Evolutionary conservation across 148 eudicot genomes (phyloP), one percentile per base, ranked within the genome.

Genomic region (Vaccinium macrocarpon): DNA sequence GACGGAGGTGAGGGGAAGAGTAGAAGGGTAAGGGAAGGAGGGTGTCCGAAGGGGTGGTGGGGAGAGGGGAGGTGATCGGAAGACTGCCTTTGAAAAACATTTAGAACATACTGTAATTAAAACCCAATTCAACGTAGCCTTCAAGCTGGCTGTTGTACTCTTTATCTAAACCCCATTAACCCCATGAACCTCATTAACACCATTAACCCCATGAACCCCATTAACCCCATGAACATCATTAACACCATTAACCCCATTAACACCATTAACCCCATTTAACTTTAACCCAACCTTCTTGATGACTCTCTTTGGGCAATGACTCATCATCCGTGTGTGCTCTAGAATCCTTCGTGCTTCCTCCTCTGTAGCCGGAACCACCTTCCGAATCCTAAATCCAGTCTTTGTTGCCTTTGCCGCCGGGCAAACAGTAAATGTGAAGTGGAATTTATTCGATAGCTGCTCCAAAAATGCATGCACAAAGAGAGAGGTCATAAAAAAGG

Each of bases 381-480:
- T 95, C 55, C 98, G 88, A 70, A 95, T 91, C 74, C 62, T 87
- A 57, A 82, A 83, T 49, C 88, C 92, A 53, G 86, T 84, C 35
- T 85, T 89, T 56, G 46, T 84, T 23, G 91, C 89, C 87, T 94
- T 92, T 15, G 96, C 94, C 86, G 89, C 95, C 12, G 96, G 91
- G 50, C 86, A 85, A 53, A 95, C 88, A 0, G 98, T 95, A 90
- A 95, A 95, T 13, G 97, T 92, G 92, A 95, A 95, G 90, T 94
- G 90, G 87, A 95, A 95, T 82, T 87, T 93, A 88, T 95, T 95
- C 29, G 98, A 95, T 38, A 94, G 93, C 98, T 95, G 91, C 83
- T 62, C 71, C 64, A 87, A 52, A 80, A 61, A 64, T 9, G 32
- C 18, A 61, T 2, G 35, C 5, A 55, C 27, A n/a, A 35, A 38